These are phyloP conservation scores for Oryza glumipatula DNA, from an alignment of 176 grass and related monocot species.

Conservation along the genomic window DNA sequence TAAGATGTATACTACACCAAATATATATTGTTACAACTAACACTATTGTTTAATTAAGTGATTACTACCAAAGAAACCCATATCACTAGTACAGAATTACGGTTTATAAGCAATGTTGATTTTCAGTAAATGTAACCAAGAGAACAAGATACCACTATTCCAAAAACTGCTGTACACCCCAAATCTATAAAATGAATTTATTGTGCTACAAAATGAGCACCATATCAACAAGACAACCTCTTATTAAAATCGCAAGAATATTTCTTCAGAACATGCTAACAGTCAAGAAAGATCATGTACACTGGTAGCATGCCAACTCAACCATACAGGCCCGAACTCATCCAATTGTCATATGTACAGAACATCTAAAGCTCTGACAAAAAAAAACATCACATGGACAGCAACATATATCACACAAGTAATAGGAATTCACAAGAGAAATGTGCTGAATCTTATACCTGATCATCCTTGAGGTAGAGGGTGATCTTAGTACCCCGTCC, in stretches of 20 bases:
- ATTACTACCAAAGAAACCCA: not conserved
- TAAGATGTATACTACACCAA: not conserved
- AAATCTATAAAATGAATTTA: not conserved
- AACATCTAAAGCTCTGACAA: not conserved
- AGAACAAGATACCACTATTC: not conserved
- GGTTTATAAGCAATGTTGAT: not conserved
- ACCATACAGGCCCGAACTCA: too few species aligned
- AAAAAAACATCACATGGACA: not conserved
- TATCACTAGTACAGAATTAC: not conserved
- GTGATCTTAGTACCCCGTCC: constrained; percentile 86
- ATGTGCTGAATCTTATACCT: constrained; percentile 45
- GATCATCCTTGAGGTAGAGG: constrained; percentile 84
- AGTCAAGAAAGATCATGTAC: not conserved
- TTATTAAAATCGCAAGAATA: not conserved
- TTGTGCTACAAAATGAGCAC: not conserved
- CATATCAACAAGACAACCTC: not conserved
- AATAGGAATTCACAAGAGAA: not conserved
- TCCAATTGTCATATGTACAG: too few species aligned
- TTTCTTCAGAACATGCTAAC: not conserved
- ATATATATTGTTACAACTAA: too few species aligned
- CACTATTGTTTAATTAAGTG: too few species aligned
- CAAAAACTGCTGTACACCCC: not conserved
- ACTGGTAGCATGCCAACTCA: too few species aligned
- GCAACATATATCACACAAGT: not conserved
- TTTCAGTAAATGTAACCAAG: not conserved